Conservation (phyloP, 805 yeast genomes). For the Saccharomycopsis schoenii region DNA sequence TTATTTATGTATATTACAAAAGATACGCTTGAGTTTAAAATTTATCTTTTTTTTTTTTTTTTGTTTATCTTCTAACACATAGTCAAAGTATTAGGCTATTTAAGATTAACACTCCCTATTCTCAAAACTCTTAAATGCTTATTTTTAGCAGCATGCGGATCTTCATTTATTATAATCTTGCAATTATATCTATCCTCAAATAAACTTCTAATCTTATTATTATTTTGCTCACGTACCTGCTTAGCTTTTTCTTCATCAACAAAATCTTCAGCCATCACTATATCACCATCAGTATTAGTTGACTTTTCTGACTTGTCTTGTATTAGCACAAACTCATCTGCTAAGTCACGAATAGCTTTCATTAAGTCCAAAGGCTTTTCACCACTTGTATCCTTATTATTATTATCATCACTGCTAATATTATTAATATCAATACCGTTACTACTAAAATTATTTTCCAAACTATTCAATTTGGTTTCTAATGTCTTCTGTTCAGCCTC, state of each 20-base stretch:
- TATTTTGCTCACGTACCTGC: neutral
- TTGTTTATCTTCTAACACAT: too few species aligned
- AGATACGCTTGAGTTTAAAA: too few species aligned
- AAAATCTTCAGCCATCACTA: neutral
- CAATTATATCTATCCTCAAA: constrained; percentile 1
- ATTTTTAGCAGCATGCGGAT: neutral
- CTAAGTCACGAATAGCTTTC: neutral
- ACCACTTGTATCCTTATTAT: neutral
- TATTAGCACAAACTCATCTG: neutral
- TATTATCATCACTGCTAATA: neutral
- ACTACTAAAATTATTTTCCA: neutral
- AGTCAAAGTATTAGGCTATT: neutral
- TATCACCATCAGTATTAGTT: neutral
- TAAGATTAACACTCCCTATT: constrained; percentile 1
- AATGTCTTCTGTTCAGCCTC: neutral
- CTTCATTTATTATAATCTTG: neutral
- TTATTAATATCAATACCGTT: neutral
- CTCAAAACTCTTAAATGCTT: constrained; percentile 5
- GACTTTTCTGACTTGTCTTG: neutral
- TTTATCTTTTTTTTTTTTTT: neutral
- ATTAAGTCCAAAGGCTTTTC: neutral
- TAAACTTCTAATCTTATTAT: constrained; percentile 2
- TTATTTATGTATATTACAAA: too few species aligned
- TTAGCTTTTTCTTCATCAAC: neutral
- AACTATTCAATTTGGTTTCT: neutral